These are phyloP conservation scores for Dryas integrifolia DNA, from an alignment of 331 rosid genomes.

Conservation along the genomic window DNA sequence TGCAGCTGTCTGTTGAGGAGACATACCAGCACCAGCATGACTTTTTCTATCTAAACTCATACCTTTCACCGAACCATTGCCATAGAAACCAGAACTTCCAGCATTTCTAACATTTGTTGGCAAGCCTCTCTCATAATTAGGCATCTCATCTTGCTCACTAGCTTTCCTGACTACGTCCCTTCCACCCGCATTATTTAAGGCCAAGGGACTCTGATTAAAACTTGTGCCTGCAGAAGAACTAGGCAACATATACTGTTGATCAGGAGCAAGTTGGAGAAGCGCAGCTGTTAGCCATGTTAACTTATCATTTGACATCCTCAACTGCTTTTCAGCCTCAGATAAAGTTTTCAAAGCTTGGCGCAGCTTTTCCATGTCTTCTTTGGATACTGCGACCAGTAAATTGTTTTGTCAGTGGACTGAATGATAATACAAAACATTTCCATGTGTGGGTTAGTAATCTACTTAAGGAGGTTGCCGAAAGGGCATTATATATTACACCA, in stretches of 20 bases:
- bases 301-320: conserved; percentile 94
- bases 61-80: conserved; percentile 38
- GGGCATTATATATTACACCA: not conserved
- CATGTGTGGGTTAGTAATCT: conserved; percentile 16
- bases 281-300: conserved; percentile 98
- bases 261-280: conserved; percentile 98
- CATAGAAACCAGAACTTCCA: conserved; percentile 45
- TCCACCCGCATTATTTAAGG: conserved; percentile 43
- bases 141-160: conserved; percentile 47
- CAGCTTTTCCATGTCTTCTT: conserved; percentile 97
- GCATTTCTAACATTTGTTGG: conserved; percentile 50
- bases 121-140: conserved; percentile 45
- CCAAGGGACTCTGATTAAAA: conserved; percentile 72
- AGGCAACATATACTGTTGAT: conserved; percentile 88
- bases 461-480: not conserved
- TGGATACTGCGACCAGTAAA: conserved; percentile 52
- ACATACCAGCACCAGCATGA: conserved; percentile 39
- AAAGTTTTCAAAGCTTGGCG: conserved; percentile 95
- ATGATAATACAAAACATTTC: not conserved
- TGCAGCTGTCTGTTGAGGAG: conserved; percentile 48
- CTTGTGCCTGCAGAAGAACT: conserved; percentile 83
- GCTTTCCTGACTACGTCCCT: conserved; percentile 43
- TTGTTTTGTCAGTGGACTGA: conserved; percentile 8
- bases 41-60: conserved; percentile 51
- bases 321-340: conserved; percentile 96